Conservation (phyloP, 768 basidiomycete species). For the Lactifluus echinatus region DNA sequence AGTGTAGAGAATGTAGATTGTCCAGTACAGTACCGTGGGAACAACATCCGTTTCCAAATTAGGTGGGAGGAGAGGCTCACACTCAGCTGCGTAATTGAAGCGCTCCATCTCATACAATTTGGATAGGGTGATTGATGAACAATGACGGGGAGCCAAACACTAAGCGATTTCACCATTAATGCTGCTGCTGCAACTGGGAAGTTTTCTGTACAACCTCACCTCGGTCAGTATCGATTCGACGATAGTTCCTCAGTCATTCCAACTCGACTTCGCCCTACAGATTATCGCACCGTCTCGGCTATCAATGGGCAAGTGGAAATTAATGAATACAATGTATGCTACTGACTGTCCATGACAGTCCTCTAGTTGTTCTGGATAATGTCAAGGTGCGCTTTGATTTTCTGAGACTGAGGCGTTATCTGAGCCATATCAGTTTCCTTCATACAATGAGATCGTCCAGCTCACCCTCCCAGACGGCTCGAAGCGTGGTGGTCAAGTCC, state of each 20-base stretch:
- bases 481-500: constrained; percentile 91
- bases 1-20: neutral
- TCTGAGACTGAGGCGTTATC: constrained; percentile 5
- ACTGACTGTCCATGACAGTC: constrained; percentile 41
- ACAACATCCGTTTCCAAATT: constrained; percentile 4
- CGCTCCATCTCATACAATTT: neutral
- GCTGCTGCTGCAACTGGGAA: constrained; percentile 84
- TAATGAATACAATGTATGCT: neutral
- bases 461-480: constrained; percentile 93
- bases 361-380: constrained; percentile 94
- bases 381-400: constrained; percentile 61
- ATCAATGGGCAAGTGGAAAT: constrained; percentile 76
- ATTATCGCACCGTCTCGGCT: constrained; percentile 97
- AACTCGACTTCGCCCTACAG: constrained; percentile 33
- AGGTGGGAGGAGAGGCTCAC: neutral
- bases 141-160: constrained; percentile 5
- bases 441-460: constrained; percentile 97
- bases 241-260: neutral
- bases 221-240: constrained; percentile 41
- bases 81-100: neutral
- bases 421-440: constrained; percentile 61
- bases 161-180: constrained; percentile 42
- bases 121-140: constrained; percentile 1
- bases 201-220: constrained; percentile 82
- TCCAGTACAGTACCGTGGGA: neutral